Evolutionary conservation across 2,329 filamentous ascomycete species (phyloP), one percentile per base, ranked within the genome.

Genomic region (Hypoxylon sp.): DNA sequence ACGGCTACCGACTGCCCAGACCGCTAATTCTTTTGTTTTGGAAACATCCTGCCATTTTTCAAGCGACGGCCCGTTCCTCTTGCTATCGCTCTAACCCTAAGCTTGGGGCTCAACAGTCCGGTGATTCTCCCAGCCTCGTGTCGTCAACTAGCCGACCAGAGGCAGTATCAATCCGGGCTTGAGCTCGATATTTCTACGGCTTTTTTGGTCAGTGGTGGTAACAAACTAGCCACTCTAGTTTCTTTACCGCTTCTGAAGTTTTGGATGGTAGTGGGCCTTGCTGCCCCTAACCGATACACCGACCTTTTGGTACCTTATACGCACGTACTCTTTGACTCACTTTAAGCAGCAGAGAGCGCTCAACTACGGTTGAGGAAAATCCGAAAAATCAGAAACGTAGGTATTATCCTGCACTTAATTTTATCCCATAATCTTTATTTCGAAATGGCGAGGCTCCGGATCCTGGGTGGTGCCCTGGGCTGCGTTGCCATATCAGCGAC

Each of bases 401-500:
- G n/a, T 43, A 8, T 17, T 27, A 26, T 27, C 25, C 30, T 47
- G n/a, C 35, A 8, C 25, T 46, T 32, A 36, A 45, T 48, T 44
- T 48, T 53, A 46, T 35, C 27, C n/a, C n/a, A n/a, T n/a, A 32
- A 38, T 26, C 38, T 26, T 27, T 16, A 21, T 49, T 47, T 47
- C 46, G 51, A 47, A 27, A 77, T 77, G 73, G 57, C 62, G 34
- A 57, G 73, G 25, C 65, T 67, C 48, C 67, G 60, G 17, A 41
- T 65, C 20, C 63, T 76, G 23, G 67, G 70, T n/a, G 64, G 64
- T 26, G 65, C 63, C 44, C 60, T 76, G 47, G 76, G 75, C 45
- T 48, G 61, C 15, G 31, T 71, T 27, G 71, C 75, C 16, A 58
- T 70, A 9, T 60, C 75, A 12, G 67, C 74, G 7, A 77, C 76